phyloP scores from a whole-genome alignment of 1,284 basidiomycete genomes.

The Cutaneotrichosporon cutaneum region DNA sequence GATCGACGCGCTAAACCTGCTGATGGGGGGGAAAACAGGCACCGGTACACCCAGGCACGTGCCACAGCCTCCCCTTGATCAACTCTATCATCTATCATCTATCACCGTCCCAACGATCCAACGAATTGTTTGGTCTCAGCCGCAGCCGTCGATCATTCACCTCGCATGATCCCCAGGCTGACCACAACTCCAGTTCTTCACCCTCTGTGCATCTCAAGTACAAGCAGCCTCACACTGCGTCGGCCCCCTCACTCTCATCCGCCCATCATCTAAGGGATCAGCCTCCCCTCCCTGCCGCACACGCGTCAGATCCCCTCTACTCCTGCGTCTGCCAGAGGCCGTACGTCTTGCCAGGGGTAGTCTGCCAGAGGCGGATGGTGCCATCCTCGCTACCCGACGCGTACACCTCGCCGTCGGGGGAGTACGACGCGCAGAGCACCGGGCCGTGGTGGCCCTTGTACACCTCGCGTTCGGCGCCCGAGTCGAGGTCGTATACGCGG shows the following conservation, averaged over 20 bases:
- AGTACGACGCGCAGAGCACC: slow-evolving; percentile 89
- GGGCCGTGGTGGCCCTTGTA: slow-evolving; percentile 98
- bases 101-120: too few relatives aligned
- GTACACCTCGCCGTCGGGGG: slow-evolving; percentile 97
- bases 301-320: slow-evolving; percentile 23
- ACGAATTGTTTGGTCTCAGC: too few relatives aligned
- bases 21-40: too few relatives aligned
- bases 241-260: background rate
- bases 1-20: too few relatives aligned
- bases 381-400: slow-evolving; percentile 81
- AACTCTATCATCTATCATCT: too few relatives aligned
- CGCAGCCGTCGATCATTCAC: too few relatives aligned
- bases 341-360: slow-evolving; percentile 85
- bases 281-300: background rate
- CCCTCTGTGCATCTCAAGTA: too few relatives aligned
- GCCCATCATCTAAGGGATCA: too few relatives aligned
- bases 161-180: too few relatives aligned
- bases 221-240: background rate
- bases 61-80: too few relatives aligned
- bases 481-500: slow-evolving; percentile 77
- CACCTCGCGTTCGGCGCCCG: slow-evolving; percentile 85
- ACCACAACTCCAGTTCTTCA: background rate
- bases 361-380: slow-evolving; percentile 96
- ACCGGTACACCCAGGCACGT: too few relatives aligned
- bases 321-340: slow-evolving; percentile 75